Evolutionary conservation across 2,329 filamentous ascomycete genomes (phyloP).

Genomic region (Trichophyton equinum): DNA sequence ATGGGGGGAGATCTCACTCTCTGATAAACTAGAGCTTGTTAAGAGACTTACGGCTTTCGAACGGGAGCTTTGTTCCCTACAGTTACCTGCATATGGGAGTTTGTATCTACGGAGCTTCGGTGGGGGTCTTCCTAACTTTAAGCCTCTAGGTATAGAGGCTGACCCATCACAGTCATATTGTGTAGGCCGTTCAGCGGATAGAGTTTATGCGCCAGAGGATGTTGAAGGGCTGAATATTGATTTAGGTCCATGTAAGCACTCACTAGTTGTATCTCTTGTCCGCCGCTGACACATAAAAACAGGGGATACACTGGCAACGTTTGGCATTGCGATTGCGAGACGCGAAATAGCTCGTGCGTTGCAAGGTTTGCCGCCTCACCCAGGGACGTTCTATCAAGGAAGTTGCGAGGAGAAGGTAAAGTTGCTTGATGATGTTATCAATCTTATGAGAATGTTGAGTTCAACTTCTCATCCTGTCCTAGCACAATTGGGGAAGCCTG

Average conservation of each 20-base stretch:
- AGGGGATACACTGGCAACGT: background rate
- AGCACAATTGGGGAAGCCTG: background rate
- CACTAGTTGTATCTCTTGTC: background rate
- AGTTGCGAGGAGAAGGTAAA: background rate
- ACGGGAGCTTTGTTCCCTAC: constrained; percentile 12
- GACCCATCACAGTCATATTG: constrained; percentile 2
- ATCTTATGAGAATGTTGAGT: background rate
- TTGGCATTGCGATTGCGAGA: constrained; percentile 4
- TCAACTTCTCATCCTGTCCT: background rate
- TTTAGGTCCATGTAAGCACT: background rate
- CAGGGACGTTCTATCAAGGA: constrained; percentile 5
- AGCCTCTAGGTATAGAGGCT: constrained; percentile 19
- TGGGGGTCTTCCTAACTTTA: constrained; percentile 10
- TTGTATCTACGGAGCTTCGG: constrained; percentile 18
- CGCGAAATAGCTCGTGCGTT: constrained; percentile 1
- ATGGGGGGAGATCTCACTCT: constrained; percentile 10
- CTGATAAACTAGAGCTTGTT: constrained; percentile 16
- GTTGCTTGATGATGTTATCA: background rate
- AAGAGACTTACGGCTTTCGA: constrained; percentile 17
- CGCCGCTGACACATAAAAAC: background rate
- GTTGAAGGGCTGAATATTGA: background rate
- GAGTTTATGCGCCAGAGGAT: background rate
- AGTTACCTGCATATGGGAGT: constrained; percentile 19
- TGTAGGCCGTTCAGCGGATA: background rate
- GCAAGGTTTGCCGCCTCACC: background rate